Evolutionary conservation across 1,139 yeast species (phyloP).

Genomic region (Cylindricascospora bacillispora): DNA sequence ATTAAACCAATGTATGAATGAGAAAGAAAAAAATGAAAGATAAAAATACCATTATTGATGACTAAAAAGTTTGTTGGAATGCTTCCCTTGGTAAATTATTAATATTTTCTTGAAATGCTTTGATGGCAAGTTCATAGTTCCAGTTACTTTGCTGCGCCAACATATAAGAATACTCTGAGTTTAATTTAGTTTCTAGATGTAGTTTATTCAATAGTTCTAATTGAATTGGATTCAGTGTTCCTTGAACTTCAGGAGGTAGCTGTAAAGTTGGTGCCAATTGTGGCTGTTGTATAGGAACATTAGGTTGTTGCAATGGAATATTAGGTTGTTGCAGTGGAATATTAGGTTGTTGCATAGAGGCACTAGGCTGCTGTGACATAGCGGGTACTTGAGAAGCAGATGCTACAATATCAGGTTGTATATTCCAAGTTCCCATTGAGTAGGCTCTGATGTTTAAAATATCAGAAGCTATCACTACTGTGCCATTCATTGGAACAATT

Average conservation of each 20-base stretch:
- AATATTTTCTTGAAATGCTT: conserved; percentile 56
- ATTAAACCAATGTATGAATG: not conserved
- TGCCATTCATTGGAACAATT: conserved; percentile 60
- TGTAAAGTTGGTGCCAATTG: conserved; percentile 19
- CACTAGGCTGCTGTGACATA: not conserved
- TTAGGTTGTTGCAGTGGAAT: conserved; percentile 1
- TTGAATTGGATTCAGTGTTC: conserved; percentile 42
- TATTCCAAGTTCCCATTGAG: conserved; percentile 48
- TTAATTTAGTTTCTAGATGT: conserved; percentile 62
- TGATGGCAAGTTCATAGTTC: conserved; percentile 60
- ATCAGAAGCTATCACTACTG: conserved; percentile 78
- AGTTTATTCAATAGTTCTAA: conserved; percentile 55
- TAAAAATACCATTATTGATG: not conserved
- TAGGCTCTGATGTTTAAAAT: conserved; percentile 54
- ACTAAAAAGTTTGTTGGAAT: conserved; percentile 13
- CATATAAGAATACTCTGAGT: conserved; percentile 67
- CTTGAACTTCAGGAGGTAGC: conserved; percentile 38
- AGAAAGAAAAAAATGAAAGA: not conserved
- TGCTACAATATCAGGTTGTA: conserved; percentile 10
- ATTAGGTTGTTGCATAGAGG: not conserved
- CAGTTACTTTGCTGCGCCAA: conserved; percentile 82
- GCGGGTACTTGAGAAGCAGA: conserved; percentile 7
- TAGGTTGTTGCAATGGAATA: conserved; percentile 1
- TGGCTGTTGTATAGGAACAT: not conserved
- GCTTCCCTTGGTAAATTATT: conserved; percentile 50